phyloP scores from a whole-genome alignment of 1,284 basidiomycete species.

The Cryptococcus neoformans region DNA sequence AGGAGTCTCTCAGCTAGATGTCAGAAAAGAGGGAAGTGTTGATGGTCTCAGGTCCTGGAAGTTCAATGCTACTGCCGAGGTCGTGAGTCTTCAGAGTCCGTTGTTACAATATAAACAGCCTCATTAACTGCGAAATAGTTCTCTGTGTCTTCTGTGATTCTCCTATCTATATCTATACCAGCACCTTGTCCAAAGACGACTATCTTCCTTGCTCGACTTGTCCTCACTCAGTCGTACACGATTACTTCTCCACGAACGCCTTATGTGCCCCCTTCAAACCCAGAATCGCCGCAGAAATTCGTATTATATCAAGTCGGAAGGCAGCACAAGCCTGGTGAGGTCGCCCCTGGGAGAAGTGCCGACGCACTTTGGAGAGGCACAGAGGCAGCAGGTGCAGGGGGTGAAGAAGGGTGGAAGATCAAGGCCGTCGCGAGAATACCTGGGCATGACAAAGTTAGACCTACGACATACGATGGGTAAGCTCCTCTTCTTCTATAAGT shows the following conservation, averaged over 20 bases:
- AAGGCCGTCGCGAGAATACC: slow-evolving; percentile 41
- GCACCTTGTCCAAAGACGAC: slow-evolving; percentile 33
- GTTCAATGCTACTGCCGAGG: slow-evolving; percentile 36
- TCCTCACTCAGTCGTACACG: slow-evolving; percentile 37
- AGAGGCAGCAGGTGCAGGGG: slow-evolving; percentile 23
- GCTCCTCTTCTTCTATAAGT: slow-evolving; percentile 3
- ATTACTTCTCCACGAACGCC: slow-evolving; percentile 41
- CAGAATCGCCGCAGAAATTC: slow-evolving; percentile 28
- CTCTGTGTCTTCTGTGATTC: slow-evolving; percentile 36
- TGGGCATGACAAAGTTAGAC: slow-evolving; percentile 43
- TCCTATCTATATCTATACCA: slow-evolving; percentile 32
- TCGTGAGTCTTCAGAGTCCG: slow-evolving; percentile 20
- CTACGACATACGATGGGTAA: slow-evolving; percentile 43
- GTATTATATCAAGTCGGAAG: slow-evolving; percentile 40
- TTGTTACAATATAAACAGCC: neutral
- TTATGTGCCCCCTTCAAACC: slow-evolving; percentile 30
- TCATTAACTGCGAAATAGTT: slow-evolving; percentile 18
- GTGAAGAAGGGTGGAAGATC: slow-evolving; percentile 25
- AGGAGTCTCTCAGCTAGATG: slow-evolving; percentile 31
- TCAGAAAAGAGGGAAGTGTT: slow-evolving; percentile 43
- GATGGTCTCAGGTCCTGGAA: slow-evolving; percentile 44
- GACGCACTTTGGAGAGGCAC: slow-evolving; percentile 39
- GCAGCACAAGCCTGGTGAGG: slow-evolving; percentile 28
- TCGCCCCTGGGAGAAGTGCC: slow-evolving; percentile 24
- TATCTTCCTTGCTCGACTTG: slow-evolving; percentile 43